Evolutionary conservation across 352 stramenopile genomes (phyloP).

Genomic region (Phytophthora meadii): DNA sequence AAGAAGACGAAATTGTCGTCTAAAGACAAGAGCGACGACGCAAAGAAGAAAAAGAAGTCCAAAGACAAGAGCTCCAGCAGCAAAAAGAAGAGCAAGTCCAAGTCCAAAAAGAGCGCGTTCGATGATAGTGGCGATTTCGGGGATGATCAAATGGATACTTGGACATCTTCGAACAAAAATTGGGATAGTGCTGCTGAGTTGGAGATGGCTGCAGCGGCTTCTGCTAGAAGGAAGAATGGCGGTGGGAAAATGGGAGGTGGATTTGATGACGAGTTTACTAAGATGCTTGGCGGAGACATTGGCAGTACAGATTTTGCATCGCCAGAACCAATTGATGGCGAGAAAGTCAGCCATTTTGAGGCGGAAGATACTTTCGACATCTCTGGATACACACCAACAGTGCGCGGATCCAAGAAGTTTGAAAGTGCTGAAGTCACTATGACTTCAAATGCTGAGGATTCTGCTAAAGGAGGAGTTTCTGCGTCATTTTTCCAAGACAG

Average conservation of each 20-base stretch:
- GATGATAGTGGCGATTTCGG: conserved; percentile 41
- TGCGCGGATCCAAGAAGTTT: conserved; percentile 18
- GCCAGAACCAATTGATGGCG: conserved; percentile 6
- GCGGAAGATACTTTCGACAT: conserved; percentile 24
- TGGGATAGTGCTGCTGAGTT: conserved; percentile 38
- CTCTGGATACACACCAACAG: conserved; percentile 17
- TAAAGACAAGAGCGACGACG: conserved; percentile 39
- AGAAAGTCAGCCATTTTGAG: conserved; percentile 31
- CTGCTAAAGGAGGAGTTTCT: conserved; percentile 16
- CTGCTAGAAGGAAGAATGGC: conserved; percentile 49
- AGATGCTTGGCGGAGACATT: conserved; percentile 54
- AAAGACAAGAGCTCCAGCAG: conserved; percentile 37
- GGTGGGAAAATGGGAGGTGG: conserved; percentile 27
- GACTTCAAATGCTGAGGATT: neutral
- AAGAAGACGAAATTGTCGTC: conserved; percentile 28
- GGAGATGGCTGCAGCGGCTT: conserved; percentile 33
- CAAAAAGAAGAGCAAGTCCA: conserved; percentile 59
- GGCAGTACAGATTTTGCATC: conserved; percentile 9
- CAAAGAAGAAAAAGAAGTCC: conserved; percentile 43
- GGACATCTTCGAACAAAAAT: conserved; percentile 22
- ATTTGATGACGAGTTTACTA: conserved; percentile 69
- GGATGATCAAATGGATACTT: conserved; percentile 9
- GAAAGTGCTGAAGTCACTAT: conserved; percentile 3
- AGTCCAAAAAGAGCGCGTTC: conserved; percentile 44
- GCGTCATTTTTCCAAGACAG: conserved; percentile 50